phyloP scores from a whole-genome alignment of 257 asterid species.

The Datura wrightii region DNA sequence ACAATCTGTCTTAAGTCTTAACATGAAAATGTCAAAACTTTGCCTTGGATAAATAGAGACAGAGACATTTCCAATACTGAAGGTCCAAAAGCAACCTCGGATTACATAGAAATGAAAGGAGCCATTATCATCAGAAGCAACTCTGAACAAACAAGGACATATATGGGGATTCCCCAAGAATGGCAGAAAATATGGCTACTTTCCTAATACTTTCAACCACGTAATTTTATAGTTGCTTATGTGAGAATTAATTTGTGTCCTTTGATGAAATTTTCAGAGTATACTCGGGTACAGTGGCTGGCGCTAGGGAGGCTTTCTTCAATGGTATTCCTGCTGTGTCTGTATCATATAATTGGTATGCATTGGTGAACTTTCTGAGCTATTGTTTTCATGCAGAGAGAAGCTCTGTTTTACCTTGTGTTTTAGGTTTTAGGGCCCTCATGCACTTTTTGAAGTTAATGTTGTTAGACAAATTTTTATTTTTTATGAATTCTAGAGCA shows the following conservation, averaged over 20 bases:
- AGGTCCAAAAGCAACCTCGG: not conserved
- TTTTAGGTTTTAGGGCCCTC: not conserved
- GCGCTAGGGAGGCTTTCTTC: slow-evolving; percentile 93
- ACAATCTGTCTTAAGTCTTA: not conserved
- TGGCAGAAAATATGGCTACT: not conserved
- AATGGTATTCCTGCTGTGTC: slow-evolving; percentile 76
- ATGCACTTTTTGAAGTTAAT: not conserved
- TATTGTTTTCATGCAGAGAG: slow-evolving; percentile 1
- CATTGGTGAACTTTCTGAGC: not conserved
- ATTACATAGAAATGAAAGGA: slow-evolving; percentile 5
- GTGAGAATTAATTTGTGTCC: slow-evolving; percentile 17
- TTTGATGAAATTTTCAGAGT: slow-evolving; percentile 47
- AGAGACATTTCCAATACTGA: not conserved
- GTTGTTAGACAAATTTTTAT: not conserved
- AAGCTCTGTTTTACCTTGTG: not conserved
- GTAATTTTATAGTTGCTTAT: not conserved
- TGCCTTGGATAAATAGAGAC: slow-evolving; percentile 6
- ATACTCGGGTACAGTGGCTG: slow-evolving; percentile 95
- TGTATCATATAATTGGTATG: slow-evolving; percentile 86
- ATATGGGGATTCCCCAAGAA: not conserved
- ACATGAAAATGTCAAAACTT: not conserved
- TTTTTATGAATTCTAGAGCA: not conserved
- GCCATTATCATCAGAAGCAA: not conserved
- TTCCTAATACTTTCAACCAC: not conserved
- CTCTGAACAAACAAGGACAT: not conserved